Evolutionary conservation across 1,284 basidiomycete species (phyloP).

Genomic region (Mycocalia duriaeana): DNA sequence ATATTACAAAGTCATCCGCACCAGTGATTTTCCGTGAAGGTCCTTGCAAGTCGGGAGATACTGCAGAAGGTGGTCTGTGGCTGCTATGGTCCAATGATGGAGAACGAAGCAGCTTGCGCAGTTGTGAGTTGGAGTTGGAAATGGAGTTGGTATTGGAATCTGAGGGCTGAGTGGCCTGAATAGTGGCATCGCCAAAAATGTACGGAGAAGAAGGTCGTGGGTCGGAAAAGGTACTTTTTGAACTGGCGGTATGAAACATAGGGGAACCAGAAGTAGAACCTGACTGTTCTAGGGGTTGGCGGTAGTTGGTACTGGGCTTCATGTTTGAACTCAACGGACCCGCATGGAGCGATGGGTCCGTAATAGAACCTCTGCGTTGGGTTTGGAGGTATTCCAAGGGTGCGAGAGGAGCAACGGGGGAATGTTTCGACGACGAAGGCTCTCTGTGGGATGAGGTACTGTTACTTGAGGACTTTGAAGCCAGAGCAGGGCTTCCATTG

Average conservation of each 20-base stretch:
- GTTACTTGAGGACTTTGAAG: slow-evolving; percentile 6
- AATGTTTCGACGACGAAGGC: slow-evolving; percentile 19
- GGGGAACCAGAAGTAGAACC: slow-evolving; percentile 14
- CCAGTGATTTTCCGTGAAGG: slow-evolving; percentile 20
- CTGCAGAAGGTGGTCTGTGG: slow-evolving; percentile 17
- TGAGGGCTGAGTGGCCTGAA: slow-evolving; percentile 22
- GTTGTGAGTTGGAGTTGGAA: slow-evolving; percentile 38
- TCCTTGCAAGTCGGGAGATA: slow-evolving; percentile 23
- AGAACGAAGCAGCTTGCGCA: slow-evolving; percentile 49
- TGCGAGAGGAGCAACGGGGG: slow-evolving; percentile 43
- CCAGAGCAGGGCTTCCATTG: not conserved
- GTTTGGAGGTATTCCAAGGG: slow-evolving; percentile 74
- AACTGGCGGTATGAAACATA: slow-evolving; percentile 25
- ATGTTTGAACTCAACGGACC: slow-evolving; percentile 30
- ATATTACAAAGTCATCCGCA: slow-evolving; percentile 8
- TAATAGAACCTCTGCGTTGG: slow-evolving; percentile 74
- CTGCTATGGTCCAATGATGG: slow-evolving; percentile 36
- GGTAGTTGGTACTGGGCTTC: slow-evolving; percentile 28
- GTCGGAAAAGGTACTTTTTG: slow-evolving; percentile 31
- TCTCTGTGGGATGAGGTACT: slow-evolving; percentile 14
- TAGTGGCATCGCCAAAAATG: slow-evolving; percentile 60
- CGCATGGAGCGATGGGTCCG: slow-evolving; percentile 73
- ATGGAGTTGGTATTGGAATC: too few species aligned
- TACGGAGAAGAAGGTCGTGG: slow-evolving; percentile 64
- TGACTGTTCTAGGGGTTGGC: slow-evolving; percentile 22